These are phyloP conservation scores for Forsythia viridissima DNA, from an alignment of 257 asterid genomes.

Conservation along the genomic window DNA sequence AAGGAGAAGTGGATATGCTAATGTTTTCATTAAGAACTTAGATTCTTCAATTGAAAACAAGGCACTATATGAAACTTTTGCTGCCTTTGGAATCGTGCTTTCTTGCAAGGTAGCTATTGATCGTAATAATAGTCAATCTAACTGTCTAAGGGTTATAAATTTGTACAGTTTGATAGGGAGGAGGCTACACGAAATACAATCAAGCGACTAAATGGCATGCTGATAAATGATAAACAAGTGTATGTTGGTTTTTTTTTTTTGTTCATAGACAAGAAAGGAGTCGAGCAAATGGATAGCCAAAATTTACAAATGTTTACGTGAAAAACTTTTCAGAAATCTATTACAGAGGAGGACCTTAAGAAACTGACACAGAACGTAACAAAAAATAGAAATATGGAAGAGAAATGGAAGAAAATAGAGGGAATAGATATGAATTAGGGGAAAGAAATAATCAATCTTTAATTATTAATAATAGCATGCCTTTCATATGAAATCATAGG, in stretches of 20 bases:
- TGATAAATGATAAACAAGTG: slow-evolving; percentile 72
- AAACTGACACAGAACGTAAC: not conserved
- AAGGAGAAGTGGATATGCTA: slow-evolving; percentile 69
- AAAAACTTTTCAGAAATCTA: slow-evolving; percentile 53
- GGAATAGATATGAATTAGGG: too few relatives aligned
- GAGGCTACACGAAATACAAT: slow-evolving; percentile 67
- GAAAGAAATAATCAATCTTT: too few relatives aligned
- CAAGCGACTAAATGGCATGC: slow-evolving; percentile 60
- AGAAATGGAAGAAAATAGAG: too few relatives aligned
- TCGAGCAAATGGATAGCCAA: slow-evolving; percentile 33
- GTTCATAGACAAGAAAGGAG: slow-evolving; percentile 46
- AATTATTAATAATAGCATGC: too few relatives aligned
- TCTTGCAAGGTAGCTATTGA: slow-evolving; percentile 81
- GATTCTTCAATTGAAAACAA: slow-evolving; percentile 64
- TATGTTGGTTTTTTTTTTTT: slow-evolving; percentile 57
- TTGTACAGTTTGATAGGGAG: slow-evolving; percentile 70
- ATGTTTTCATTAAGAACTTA: slow-evolving; percentile 72
- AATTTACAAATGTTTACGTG: slow-evolving; percentile 68
- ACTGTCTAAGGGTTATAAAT: slow-evolving; percentile 66
- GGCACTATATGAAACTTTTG: slow-evolving; percentile 59
- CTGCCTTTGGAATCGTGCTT: slow-evolving; percentile 65
- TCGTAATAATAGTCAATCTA: slow-evolving; percentile 31
- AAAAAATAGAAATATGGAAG: too few relatives aligned
- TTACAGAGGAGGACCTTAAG: slow-evolving; percentile 45
- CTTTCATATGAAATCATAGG: too few relatives aligned